phyloP scores from a whole-genome alignment of 345 rosid species.

The Sisymbrium irio region DNA sequence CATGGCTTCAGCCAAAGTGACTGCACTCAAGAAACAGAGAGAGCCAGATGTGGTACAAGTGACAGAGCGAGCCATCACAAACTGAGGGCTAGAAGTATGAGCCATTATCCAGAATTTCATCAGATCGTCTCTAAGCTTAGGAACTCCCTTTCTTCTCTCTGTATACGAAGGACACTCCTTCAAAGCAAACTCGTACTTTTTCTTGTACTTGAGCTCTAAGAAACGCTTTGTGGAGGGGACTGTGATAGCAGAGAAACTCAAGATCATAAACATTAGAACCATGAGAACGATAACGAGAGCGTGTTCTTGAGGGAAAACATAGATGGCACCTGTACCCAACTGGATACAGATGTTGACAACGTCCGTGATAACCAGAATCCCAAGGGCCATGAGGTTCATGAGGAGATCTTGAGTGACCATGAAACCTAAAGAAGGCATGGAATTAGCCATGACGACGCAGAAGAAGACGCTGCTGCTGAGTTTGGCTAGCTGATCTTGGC shows the following conservation, averaged over 20 bases:
- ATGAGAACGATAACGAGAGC: conserved; percentile 53
- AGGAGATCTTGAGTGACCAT: conserved; percentile 62
- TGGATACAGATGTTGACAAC: conserved; percentile 70
- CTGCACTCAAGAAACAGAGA: conserved; percentile 57
- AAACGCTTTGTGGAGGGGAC: conserved; percentile 52
- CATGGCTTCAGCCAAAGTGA: conserved; percentile 62
- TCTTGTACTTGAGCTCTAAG: conserved; percentile 59
- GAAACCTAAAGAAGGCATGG: conserved; percentile 80
- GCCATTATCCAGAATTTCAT: conserved; percentile 91
- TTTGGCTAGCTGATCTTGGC: conserved; percentile 79
- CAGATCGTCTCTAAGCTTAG: conserved; percentile 56
- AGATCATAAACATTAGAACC: conserved; percentile 50
- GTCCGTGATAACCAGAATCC: conserved; percentile 62
- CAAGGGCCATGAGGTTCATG: conserved; percentile 60
- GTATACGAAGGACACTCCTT: conserved; percentile 40
- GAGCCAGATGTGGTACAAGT: conserved; percentile 85
- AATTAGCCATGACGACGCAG: conserved; percentile 73
- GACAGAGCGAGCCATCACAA: conserved; percentile 74
- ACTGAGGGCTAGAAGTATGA: conserved; percentile 79
- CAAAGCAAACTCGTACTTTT: conserved; percentile 50
- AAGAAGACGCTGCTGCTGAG: conserved; percentile 73
- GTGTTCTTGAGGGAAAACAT: conserved; percentile 60
- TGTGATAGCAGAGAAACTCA: conserved; percentile 58
- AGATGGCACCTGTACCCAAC: conserved; percentile 74
- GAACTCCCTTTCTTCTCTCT: conserved; percentile 19